These are phyloP conservation scores for Cercospora zeina DNA, from an alignment of 2,329 filamentous ascomycete genomes.

Conservation along the genomic window DNA sequence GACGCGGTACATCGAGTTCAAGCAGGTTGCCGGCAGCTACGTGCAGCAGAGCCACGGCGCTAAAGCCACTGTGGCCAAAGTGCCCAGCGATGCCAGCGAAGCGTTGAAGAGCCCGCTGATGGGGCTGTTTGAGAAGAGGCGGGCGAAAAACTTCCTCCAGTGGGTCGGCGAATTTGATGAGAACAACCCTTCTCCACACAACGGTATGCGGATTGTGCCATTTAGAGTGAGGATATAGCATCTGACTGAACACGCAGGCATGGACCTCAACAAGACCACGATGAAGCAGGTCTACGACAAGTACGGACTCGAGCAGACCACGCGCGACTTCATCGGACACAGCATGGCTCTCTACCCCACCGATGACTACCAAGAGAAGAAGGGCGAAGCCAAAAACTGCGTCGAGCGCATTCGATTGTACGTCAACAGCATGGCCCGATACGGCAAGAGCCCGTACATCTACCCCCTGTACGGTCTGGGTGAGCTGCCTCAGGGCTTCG, in stretches of 20 bases:
- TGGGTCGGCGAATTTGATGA: slow-evolving; percentile 86
- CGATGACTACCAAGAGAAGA: slow-evolving; percentile 76
- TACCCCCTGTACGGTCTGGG: slow-evolving; percentile 97
- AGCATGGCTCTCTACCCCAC: slow-evolving; percentile 95
- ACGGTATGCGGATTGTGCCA: slow-evolving; percentile 59
- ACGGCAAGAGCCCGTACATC: slow-evolving; percentile 98
- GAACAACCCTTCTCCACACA: slow-evolving; percentile 82
- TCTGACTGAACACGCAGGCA: slow-evolving; percentile 52
- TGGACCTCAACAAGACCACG: slow-evolving; percentile 74
- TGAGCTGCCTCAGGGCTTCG: slow-evolving; percentile 96
- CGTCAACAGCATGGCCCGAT: slow-evolving; percentile 94
- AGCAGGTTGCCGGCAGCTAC: slow-evolving; percentile 83
- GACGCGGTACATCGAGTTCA: slow-evolving; percentile 56
- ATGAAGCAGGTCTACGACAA: slow-evolving; percentile 99
- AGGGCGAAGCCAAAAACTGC: slow-evolving; percentile 75
- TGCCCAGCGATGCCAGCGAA: slow-evolving; percentile 88
- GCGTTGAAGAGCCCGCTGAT: slow-evolving; percentile 90
- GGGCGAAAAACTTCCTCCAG: slow-evolving; percentile 94
- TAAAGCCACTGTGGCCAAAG: slow-evolving; percentile 93
- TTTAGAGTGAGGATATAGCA: neutral
- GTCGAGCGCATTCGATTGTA: slow-evolving; percentile 93
- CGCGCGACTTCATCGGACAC: slow-evolving; percentile 94
- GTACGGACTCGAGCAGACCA: slow-evolving; percentile 85
- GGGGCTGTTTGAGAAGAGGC: slow-evolving; percentile 96
- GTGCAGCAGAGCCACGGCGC: slow-evolving; percentile 83